These are phyloP conservation scores for Citrus reticulata DNA, from an alignment of 345 rosid genomes.

Conservation along the genomic window DNA sequence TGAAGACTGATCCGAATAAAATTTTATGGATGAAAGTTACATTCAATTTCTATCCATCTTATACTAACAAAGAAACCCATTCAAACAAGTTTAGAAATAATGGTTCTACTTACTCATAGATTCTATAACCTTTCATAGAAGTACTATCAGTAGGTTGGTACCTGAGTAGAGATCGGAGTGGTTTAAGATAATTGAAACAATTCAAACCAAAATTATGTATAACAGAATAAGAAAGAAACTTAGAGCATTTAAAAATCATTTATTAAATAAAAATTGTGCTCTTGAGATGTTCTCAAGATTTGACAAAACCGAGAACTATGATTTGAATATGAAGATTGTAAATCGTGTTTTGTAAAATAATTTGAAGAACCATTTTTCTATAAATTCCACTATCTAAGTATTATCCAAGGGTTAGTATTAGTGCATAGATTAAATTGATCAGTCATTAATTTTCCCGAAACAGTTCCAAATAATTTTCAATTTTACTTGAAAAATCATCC, in stretches of 20 bases:
- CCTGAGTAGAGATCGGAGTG: constrained; percentile 5
- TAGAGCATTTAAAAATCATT: too few relatives aligned
- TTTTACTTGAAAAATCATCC: background rate
- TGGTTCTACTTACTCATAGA: constrained; percentile 17
- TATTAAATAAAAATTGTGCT: background rate
- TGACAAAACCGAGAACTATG: background rate
- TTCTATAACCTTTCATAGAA: constrained; percentile 10
- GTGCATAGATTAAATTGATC: background rate
- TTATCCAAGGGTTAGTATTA: background rate
- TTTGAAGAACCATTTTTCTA: background rate
- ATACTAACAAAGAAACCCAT: background rate
- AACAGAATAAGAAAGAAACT: background rate
- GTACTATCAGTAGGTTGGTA: constrained; percentile 5
- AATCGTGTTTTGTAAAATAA: background rate
- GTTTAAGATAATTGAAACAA: constrained; percentile 1
- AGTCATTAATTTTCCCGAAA: background rate
- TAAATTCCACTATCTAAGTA: background rate
- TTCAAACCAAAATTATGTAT: background rate
- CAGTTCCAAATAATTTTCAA: background rate
- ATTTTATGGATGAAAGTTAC: background rate
- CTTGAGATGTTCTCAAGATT: background rate
- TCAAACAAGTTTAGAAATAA: background rate
- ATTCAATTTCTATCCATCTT: too few relatives aligned
- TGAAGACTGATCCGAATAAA: background rate
- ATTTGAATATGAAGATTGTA: background rate